Conservation (phyloP, 208 protist genomes). For the Angomonas ambiguus region DNA sequence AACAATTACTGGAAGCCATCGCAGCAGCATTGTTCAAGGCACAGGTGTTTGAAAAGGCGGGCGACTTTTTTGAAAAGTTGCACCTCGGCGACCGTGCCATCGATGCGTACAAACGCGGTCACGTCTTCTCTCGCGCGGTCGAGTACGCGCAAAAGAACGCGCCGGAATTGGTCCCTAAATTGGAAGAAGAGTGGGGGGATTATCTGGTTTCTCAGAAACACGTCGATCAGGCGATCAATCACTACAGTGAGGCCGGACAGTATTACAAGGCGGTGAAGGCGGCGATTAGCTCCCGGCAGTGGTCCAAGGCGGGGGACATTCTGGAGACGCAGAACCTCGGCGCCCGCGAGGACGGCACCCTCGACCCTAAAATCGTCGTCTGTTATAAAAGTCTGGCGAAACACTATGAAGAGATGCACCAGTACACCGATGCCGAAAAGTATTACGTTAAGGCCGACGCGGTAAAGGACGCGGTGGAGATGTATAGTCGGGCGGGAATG, state of each 20-base stretch:
- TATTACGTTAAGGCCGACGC: conserved; percentile 90
- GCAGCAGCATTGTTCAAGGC: conserved; percentile 89
- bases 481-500: conserved; percentile 93
- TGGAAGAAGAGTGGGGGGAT: conserved; percentile 96
- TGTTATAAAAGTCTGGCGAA: conserved; percentile 92
- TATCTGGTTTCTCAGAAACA: conserved; percentile 94
- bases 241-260: conserved; percentile 95
- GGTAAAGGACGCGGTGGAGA: conserved; percentile 93
- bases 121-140: conserved; percentile 92
- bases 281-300: conserved; percentile 94
- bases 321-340: conserved; percentile 65
- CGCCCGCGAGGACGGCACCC: conserved; percentile 13
- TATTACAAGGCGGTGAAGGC: conserved; percentile 95
- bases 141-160: conserved; percentile 82
- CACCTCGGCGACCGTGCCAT: conserved; percentile 92
- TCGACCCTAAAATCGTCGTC: conserved; percentile 38
- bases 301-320: conserved; percentile 88
- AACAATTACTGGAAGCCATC: conserved; percentile 93
- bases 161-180: conserved; percentile 68
- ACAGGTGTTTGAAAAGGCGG: conserved; percentile 94
- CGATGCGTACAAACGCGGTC: conserved; percentile 91
- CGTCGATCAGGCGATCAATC: conserved; percentile 95
- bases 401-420: conserved; percentile 91
- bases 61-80: conserved; percentile 95
- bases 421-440: conserved; percentile 93